Base-by-base conservation (phyloP, 345 rosid genomes). In the Pistacia atlantica region DNA sequence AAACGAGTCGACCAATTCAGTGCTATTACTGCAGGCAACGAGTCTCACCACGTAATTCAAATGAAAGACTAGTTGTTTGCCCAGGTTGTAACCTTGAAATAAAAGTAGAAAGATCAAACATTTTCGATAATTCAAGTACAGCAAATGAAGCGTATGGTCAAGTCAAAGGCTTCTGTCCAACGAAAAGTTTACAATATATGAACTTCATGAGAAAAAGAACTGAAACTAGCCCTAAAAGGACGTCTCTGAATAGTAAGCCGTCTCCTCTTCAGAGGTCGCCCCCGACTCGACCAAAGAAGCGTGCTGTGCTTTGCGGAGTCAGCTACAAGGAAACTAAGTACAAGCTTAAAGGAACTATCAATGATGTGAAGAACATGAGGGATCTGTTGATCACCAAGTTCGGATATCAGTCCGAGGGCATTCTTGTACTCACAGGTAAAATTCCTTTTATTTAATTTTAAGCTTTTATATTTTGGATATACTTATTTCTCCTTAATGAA, bases 381-480 rank as follows among this genome's bases (percentile, higher is more conserved):
- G 72, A 77, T 31, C 31, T 88, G 75, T 77, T 90, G 81, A 83
- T 87, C 4, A 35, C 1, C 1, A n/a, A 37, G 8, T 85, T 71
- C 17, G 75, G 69, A 3, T 90, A 82, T 75, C 60, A 38, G 25
- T 46, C 13, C 25, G 72, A 84, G 14, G 69, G 59, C 72, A 80
- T 90, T 52, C 84, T 70, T 3, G 84, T 87, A 37, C 91, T 90
- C 18, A 88, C 94, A 61, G 90, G 93, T 88, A 22, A 22, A 82
- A 1, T 31, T 31, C 33, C 33, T 31, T 31, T 31, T 31, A 1
- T 31, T 31, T 31, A 31, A 31, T 31, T 31, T 1, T 31, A 31
- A 31, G 33, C 33, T 1, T 31, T 31, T 31, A 31, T 31, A 31
- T 1, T 31, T 31, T 31, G 33, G 2, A 31, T 2, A 31, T 31